Conservation (phyloP, 805 yeast species). For the Starmerella bombi region DNA sequence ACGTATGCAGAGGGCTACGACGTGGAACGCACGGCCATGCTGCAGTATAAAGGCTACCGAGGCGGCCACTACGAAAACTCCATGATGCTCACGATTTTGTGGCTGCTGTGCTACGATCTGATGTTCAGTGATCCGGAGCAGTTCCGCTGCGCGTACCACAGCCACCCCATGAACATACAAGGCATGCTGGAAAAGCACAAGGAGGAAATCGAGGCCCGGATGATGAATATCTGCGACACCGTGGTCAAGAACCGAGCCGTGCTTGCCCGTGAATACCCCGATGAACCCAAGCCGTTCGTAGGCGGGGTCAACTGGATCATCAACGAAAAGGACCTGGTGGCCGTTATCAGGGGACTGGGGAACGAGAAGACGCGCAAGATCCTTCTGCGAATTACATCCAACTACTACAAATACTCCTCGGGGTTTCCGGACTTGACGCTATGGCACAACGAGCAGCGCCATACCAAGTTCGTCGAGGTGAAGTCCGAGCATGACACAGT, state of each 20-base stretch:
- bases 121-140: constrained; percentile 23
- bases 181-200: constrained; percentile 19
- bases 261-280: background rate
- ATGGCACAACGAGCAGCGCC: constrained; percentile 18
- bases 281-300: constrained; percentile 20
- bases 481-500: constrained; percentile 30
- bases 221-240: constrained; percentile 13
- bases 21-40: constrained; percentile 28
- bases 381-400: constrained; percentile 9
- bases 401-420: constrained; percentile 21
- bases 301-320: constrained; percentile 27
- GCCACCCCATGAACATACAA: constrained; percentile 25
- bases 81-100: constrained; percentile 23
- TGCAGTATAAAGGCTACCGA: constrained; percentile 25
- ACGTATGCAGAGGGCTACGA: constrained; percentile 12
- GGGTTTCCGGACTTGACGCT: constrained; percentile 31
- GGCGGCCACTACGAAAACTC: constrained; percentile 30
- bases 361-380: constrained; percentile 3
- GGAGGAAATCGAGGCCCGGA: constrained; percentile 20
- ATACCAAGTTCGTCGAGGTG: constrained; percentile 26
- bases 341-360: constrained; percentile 13
- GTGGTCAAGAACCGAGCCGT: background rate
- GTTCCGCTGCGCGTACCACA: constrained; percentile 27
- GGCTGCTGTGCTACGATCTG: constrained; percentile 25
- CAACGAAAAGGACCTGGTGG: constrained; percentile 5